phyloP scores from a whole-genome alignment of 176 grass and related monocot genomes.

The Puccinellia tenuiflora region DNA sequence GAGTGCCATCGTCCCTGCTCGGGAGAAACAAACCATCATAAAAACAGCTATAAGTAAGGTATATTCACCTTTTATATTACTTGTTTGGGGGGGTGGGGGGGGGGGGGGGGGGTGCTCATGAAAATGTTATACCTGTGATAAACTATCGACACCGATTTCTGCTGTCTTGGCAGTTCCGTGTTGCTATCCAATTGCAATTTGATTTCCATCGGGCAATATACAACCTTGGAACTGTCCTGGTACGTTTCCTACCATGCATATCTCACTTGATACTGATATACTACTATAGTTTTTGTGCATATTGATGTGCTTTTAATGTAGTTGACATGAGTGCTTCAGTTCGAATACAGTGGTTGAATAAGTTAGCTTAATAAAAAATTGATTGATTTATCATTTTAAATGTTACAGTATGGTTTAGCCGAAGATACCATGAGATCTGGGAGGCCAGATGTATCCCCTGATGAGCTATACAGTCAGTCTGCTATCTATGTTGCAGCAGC shows the following conservation, averaged over 20 bases:
- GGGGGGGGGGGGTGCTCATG: too few species aligned
- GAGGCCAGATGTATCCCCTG: conserved; percentile 58
- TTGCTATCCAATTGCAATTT: conserved; percentile 94
- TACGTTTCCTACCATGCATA: conserved; percentile 26
- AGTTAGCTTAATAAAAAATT: conserved; percentile 4
- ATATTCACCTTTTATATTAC: conserved; percentile 9
- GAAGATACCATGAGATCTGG: conserved; percentile 96
- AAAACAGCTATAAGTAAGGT: conserved; percentile 99
- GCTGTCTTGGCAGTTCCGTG: conserved; percentile 65
- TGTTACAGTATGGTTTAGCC: conserved; percentile 89
- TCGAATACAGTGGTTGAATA: not conserved
- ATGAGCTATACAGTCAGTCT: conserved; percentile 92
- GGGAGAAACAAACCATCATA: conserved; percentile 93
- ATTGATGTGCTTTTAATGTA: not conserved
- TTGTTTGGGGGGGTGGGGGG: not conserved
- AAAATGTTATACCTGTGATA: conserved; percentile 2
- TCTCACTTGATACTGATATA: conserved; percentile 19
- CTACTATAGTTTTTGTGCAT: not conserved
- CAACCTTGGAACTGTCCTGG: conserved; percentile 97
- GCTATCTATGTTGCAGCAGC: conserved; percentile 99
- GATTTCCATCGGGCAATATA: conserved; percentile 99
- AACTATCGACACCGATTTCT: not conserved
- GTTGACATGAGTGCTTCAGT: not conserved
- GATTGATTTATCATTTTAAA: not conserved
- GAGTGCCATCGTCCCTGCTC: conserved; percentile 85